phyloP scores from a whole-genome alignment of 164 flowering plant species.

The Macadamia integrifolia region DNA sequence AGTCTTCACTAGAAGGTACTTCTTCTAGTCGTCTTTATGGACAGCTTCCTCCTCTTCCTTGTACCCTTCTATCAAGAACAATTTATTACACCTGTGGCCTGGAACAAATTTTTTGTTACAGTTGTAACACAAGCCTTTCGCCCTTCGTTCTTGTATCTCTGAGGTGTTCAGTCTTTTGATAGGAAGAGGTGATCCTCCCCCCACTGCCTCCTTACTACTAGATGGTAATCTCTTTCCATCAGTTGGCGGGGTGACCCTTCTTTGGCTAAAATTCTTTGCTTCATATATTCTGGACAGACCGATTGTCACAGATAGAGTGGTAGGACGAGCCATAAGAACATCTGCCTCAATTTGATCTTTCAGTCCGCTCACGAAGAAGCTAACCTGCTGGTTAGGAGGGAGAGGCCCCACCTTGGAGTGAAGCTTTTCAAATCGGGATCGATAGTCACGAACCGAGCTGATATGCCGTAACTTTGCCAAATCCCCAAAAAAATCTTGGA shows the following conservation, averaged over 20 bases:
- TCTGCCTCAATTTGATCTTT: background rate
- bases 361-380: background rate
- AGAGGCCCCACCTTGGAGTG: background rate
- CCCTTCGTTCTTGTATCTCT: background rate
- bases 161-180: no score
- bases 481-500: background rate
- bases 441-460: background rate
- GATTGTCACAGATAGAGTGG: background rate
- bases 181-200: background rate
- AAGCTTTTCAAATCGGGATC: background rate
- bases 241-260: background rate
- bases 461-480: background rate
- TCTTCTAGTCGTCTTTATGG: background rate
- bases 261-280: background rate
- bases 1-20: no score
- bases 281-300: background rate
- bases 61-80: background rate
- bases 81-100: background rate
- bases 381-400: background rate
- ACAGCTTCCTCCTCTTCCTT: background rate
- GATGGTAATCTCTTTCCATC: no score
- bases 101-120: background rate
- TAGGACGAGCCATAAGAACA: background rate
- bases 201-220: background rate
- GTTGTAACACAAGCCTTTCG: background rate